Conservation (phyloP, 2,329 filamentous ascomycete species). For the Ophiobolus disseminans region DNA sequence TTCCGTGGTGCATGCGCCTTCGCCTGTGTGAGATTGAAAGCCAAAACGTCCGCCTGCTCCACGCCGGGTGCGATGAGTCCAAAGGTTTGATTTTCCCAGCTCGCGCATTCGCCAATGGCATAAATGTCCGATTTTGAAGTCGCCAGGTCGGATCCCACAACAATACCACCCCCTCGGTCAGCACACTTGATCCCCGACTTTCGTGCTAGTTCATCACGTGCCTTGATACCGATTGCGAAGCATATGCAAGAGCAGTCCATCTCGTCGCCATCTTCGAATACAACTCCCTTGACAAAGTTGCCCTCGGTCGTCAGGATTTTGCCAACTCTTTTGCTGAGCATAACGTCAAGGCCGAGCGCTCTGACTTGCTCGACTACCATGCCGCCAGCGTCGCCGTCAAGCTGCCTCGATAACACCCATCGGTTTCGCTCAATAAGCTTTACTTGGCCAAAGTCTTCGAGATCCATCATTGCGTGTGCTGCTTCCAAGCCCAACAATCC, state of each 20-base stretch:
- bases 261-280: constrained; percentile 80
- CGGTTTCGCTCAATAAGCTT: constrained; percentile 81
- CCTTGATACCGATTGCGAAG: constrained; percentile 86
- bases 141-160: constrained; percentile 70
- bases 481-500: constrained; percentile 86
- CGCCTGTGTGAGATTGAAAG: constrained; percentile 89
- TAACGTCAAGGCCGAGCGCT: constrained; percentile 78
- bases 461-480: constrained; percentile 89
- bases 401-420: constrained; percentile 82
- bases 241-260: constrained; percentile 83
- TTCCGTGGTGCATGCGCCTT: constrained; percentile 71
- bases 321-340: constrained; percentile 77
- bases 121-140: constrained; percentile 79
- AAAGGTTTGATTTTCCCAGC: constrained; percentile 85
- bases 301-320: constrained; percentile 71
- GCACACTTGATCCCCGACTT: constrained; percentile 74
- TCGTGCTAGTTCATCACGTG: constrained; percentile 78
- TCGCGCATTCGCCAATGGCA: constrained; percentile 89
- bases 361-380: constrained; percentile 84
- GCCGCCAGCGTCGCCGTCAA: constrained; percentile 79
- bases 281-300: constrained; percentile 74
- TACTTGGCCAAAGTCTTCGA: constrained; percentile 75
- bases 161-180: constrained; percentile 76
- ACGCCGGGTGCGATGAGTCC: constrained; percentile 88
- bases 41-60: constrained; percentile 90